phyloP scores from a whole-genome alignment of 23 red algal species.

The Gracilaria domingensis region DNA sequence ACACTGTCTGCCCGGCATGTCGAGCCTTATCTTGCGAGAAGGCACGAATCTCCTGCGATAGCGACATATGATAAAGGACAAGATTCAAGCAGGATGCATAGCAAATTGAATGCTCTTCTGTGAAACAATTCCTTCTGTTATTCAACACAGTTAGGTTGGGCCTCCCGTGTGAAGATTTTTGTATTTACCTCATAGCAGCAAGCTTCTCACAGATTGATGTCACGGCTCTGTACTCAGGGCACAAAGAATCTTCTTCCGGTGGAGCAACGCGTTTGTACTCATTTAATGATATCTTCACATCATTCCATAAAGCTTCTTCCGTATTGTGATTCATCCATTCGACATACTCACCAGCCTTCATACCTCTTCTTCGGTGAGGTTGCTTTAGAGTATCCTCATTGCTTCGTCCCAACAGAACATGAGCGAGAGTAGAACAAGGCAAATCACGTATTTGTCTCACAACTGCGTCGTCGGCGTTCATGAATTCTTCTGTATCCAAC shows the following conservation, averaged over 20 bases:
- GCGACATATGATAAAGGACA: no score
- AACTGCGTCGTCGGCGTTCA: slow-evolving; percentile 28
- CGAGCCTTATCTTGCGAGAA: no score
- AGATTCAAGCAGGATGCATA: no score
- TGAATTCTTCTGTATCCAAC: slow-evolving; percentile 41
- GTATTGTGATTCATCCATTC: slow-evolving; percentile 49
- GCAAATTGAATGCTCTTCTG: no score
- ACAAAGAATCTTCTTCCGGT: neutral
- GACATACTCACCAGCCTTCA: slow-evolving; percentile 36
- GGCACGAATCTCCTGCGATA: no score
- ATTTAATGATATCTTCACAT: slow-evolving; percentile 42
- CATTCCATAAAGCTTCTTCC: slow-evolving; percentile 52
- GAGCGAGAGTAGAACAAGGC: slow-evolving; percentile 44
- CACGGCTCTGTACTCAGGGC: slow-evolving; percentile 56
- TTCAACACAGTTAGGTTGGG: neutral
- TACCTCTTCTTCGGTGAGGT: slow-evolving; percentile 58
- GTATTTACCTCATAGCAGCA: neutral
- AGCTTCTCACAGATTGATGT: slow-evolving; percentile 27
- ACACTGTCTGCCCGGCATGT: no score
- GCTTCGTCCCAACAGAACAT: slow-evolving; percentile 40
- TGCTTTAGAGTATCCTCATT: slow-evolving; percentile 38
- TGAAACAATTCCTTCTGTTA: neutral
- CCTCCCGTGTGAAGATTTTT: neutral
- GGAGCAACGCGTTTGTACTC: slow-evolving; percentile 19
- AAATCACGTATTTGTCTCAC: slow-evolving; percentile 27